These are phyloP conservation scores for Lentinula sp. DNA, from an alignment of 768 basidiomycete genomes.

Conservation along the genomic window DNA sequence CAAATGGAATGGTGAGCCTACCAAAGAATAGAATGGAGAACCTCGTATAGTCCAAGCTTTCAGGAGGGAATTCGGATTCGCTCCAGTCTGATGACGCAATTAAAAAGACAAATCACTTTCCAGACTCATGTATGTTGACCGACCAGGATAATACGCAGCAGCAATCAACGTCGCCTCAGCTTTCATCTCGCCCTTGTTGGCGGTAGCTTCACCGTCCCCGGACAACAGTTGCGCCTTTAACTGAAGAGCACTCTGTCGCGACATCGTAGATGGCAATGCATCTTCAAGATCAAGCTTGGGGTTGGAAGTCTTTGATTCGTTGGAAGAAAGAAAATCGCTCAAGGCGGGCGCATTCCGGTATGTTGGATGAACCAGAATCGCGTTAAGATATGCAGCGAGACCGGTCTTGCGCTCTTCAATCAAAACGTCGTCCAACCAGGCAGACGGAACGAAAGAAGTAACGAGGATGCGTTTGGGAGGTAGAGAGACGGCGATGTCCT, in stretches of 20 bases:
- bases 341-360: constrained; percentile 29
- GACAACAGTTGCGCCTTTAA: constrained; percentile 6
- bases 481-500: constrained; percentile 23
- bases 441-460: constrained; percentile 43
- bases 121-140: background rate
- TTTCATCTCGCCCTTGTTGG: constrained; percentile 13
- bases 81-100: constrained; percentile 37
- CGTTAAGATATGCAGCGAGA: constrained; percentile 34
- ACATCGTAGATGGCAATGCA: constrained; percentile 40
- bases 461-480: constrained; percentile 46
- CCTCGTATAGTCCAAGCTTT: constrained; percentile 53
- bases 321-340: constrained; percentile 30
- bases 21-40: constrained; percentile 67
- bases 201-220: background rate
- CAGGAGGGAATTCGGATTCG: constrained; percentile 41
- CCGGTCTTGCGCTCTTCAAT: constrained; percentile 48
- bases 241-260: constrained; percentile 27
- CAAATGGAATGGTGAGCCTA: constrained; percentile 12
- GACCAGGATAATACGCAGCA: constrained; percentile 38
- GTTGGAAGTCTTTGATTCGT: constrained; percentile 5
- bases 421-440: constrained; percentile 48
- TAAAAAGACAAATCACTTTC: constrained; percentile 36
- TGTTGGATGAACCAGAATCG: constrained; percentile 28
- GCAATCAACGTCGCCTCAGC: constrained; percentile 26
- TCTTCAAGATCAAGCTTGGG: constrained; percentile 34